phyloP scores from a whole-genome alignment of 1,284 basidiomycete genomes.

The Heterobasidion irregulare region DNA sequence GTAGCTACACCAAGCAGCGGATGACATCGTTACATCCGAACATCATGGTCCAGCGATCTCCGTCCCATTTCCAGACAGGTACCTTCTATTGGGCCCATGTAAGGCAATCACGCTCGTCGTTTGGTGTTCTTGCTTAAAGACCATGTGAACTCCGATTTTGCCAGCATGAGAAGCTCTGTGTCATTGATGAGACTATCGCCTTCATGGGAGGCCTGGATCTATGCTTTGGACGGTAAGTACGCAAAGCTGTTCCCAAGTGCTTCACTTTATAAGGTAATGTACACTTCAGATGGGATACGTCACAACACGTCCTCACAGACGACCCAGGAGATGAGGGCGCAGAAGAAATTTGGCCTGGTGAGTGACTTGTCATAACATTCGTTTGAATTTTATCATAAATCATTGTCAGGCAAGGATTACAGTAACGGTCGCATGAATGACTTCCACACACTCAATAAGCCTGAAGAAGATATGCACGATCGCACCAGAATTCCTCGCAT shows the following conservation, averaged over 20 bases:
- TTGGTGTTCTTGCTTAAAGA: not conserved
- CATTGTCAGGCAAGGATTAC: constrained; percentile 76
- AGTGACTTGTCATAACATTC: constrained; percentile 10
- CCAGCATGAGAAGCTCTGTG: constrained; percentile 96
- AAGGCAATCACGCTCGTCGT: constrained; percentile 18
- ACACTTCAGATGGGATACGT: constrained; percentile 82
- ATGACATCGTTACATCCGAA: constrained; percentile 85
- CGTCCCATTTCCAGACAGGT: constrained; percentile 95
- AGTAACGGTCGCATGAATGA: constrained; percentile 87
- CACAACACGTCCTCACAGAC: constrained; percentile 88
- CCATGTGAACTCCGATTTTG: not conserved
- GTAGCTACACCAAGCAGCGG: constrained; percentile 85
- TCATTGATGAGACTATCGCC: constrained; percentile 94
- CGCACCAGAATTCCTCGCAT: constrained; percentile 85
- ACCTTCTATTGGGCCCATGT: constrained; percentile 99
- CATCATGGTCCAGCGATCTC: constrained; percentile 94
- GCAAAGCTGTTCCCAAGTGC: not conserved
- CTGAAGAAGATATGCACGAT: constrained; percentile 93
- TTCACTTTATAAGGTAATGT: not conserved
- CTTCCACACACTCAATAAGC: constrained; percentile 85
- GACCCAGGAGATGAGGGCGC: constrained; percentile 49
- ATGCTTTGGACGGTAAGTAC: constrained; percentile 72
- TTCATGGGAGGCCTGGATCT: constrained; percentile 98
- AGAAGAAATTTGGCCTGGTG: constrained; percentile 79
- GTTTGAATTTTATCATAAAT: not conserved